Evolutionary conservation across 208 protist genomes (phyloP).

Genomic region (Vickermania ingenoplastis): DNA sequence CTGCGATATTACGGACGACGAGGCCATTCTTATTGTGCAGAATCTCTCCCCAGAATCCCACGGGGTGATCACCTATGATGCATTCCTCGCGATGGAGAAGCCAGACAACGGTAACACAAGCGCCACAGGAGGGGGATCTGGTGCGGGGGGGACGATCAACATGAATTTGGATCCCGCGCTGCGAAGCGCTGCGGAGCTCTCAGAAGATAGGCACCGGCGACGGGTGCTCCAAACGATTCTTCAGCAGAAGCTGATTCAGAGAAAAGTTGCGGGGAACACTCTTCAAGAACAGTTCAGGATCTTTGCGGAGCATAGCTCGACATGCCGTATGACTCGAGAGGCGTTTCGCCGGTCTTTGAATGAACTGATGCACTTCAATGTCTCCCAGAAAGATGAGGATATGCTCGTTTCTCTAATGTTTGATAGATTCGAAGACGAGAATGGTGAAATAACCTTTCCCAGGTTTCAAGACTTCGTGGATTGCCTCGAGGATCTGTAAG

Average conservation of each 20-base stretch:
- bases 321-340: conserved; percentile 55
- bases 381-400: conserved; percentile 60
- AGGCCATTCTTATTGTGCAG: conserved; percentile 68
- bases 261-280: conserved; percentile 26
- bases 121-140: conserved; percentile 58
- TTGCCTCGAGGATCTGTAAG: conserved; percentile 7
- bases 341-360: conserved; percentile 68
- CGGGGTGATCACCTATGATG: conserved; percentile 68
- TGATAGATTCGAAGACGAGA: conserved; percentile 61
- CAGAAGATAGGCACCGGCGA: conserved; percentile 30
- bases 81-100: conserved; percentile 44
- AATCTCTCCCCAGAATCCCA: conserved; percentile 55
- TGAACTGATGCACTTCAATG: conserved; percentile 76
- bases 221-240: conserved; percentile 48
- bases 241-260: conserved; percentile 74
- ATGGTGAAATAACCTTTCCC: conserved; percentile 77
- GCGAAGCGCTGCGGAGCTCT: conserved; percentile 20
- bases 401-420: conserved; percentile 79
- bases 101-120: conserved; percentile 48
- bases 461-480: conserved; percentile 85
- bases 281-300: conserved; percentile 76
- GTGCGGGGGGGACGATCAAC: conserved; percentile 51
- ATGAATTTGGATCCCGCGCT: conserved; percentile 41
- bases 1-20: conserved; percentile 72
- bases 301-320: conserved; percentile 56